These are phyloP conservation scores for Ceriops decandra DNA, from an alignment of 345 rosid genomes.

Conservation along the genomic window DNA sequence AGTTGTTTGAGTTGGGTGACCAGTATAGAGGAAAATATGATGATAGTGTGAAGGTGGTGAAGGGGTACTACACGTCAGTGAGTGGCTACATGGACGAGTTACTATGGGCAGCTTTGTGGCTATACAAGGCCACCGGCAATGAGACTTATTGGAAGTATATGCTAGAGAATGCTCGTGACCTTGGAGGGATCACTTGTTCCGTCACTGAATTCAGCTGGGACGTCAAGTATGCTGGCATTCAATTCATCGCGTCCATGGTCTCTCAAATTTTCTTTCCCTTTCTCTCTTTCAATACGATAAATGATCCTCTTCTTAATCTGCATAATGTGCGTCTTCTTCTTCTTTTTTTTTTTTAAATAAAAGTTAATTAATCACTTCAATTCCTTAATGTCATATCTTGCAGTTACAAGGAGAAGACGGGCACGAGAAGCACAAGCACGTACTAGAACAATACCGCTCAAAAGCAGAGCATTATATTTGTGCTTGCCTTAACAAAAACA, in stretches of 20 bases:
- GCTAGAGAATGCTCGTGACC: conserved; percentile 47
- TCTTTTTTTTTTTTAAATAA: neutral
- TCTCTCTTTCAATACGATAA: neutral
- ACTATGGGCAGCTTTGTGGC: conserved; percentile 94
- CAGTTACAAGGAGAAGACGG: conserved; percentile 54
- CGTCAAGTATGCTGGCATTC: conserved; percentile 88
- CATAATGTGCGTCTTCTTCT: neutral
- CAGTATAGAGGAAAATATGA: conserved; percentile 75
- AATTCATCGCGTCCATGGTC: conserved; percentile 80
- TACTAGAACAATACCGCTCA: conserved; percentile 51
- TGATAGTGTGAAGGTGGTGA: conserved; percentile 63
- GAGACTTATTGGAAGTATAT: conserved; percentile 52
- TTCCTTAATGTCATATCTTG: neutral
- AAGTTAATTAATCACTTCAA: neutral
- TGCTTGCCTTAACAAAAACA: conserved; percentile 70
- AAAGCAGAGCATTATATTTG: conserved; percentile 83
- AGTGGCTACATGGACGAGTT: conserved; percentile 96
- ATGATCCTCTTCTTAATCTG: neutral
- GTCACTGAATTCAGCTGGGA: conserved; percentile 98
- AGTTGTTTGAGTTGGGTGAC: conserved; percentile 92
- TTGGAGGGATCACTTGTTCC: conserved; percentile 91
- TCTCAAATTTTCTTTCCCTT: neutral
- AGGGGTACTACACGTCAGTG: conserved; percentile 82
- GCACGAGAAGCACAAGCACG: conserved; percentile 38
- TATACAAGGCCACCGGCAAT: conserved; percentile 85